Evolutionary conservation across 2,329 filamentous ascomycete species (phyloP).

Genomic region (Epichloe elymi): DNA sequence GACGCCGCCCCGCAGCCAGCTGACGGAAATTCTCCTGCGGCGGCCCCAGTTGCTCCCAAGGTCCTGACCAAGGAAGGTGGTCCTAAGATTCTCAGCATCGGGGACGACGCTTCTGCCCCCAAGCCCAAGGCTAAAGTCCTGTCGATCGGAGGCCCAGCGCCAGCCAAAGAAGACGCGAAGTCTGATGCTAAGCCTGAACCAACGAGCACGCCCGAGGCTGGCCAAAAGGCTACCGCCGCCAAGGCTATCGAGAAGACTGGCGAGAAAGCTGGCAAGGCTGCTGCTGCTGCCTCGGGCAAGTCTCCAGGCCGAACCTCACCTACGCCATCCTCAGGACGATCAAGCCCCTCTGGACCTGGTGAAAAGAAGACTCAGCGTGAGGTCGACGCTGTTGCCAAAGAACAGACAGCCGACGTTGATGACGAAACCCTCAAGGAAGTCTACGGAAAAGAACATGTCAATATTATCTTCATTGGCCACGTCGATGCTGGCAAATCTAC

Average conservation of each 20-base stretch:
- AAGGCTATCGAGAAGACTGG: conserved; percentile 92
- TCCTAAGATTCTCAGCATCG: conserved; percentile 57
- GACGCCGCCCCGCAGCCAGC: background rate
- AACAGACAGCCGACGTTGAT: conserved; percentile 63
- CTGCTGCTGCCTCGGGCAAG: conserved; percentile 27
- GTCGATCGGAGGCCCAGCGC: conserved; percentile 25
- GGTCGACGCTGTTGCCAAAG: conserved; percentile 71
- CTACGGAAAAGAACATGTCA: conserved; percentile 85
- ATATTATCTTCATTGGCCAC: conserved; percentile 96
- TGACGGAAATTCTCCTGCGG: conserved; percentile 16
- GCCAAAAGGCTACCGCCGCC: conserved; percentile 69
- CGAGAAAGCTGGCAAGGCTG: conserved; percentile 36
- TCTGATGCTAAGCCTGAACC: conserved; percentile 37
- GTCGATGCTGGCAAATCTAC: conserved; percentile 98
- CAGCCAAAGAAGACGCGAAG: conserved; percentile 28
- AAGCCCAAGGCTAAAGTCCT: conserved; percentile 39
- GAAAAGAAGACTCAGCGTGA: conserved; percentile 47
- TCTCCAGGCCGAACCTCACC: conserved; percentile 62
- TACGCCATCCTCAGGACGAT: conserved; percentile 69
- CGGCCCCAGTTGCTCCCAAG: conserved; percentile 21
- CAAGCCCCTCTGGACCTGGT: conserved; percentile 52
- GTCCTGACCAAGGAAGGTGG: conserved; percentile 40
- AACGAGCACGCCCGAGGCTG: conserved; percentile 47
- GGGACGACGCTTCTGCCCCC: conserved; percentile 40
- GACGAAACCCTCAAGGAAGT: conserved; percentile 76